Conservation (phyloP, 2,329 filamentous ascomycete species). For the Zasmidium angulare region DNA sequence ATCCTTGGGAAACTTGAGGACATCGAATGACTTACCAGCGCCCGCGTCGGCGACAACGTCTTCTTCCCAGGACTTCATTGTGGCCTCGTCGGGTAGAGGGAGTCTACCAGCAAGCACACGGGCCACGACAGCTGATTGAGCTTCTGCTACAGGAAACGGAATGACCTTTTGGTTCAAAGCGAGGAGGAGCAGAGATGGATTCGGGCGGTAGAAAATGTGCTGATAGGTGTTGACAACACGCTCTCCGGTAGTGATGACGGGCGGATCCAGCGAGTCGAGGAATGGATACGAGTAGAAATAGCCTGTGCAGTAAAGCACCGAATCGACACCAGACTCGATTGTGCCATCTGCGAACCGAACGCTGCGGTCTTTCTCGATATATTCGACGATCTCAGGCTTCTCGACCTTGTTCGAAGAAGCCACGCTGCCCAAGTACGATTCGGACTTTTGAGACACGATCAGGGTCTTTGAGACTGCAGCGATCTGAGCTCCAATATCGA, state of each 20-base stretch:
- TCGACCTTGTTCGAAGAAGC: conserved; percentile 56
- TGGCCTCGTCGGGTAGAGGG: conserved; percentile 58
- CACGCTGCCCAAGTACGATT: conserved; percentile 46
- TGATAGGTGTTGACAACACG: conserved; percentile 72
- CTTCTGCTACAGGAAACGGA: conserved; percentile 80
- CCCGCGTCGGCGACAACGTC: conserved; percentile 40
- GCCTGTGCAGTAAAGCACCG: conserved; percentile 82
- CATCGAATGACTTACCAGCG: conserved; percentile 53
- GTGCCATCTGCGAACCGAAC: conserved; percentile 67
- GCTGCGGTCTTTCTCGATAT: conserved; percentile 57
- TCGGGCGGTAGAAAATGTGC: conserved; percentile 72
- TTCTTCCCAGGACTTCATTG: conserved; percentile 71
- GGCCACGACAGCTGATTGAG: conserved; percentile 74
- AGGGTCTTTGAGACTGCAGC: conserved; percentile 58
- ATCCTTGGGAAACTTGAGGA: conserved; percentile 61
- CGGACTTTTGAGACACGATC: conserved; percentile 61
- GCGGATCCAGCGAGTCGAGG: conserved; percentile 49
- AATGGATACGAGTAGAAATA: conserved; percentile 87
- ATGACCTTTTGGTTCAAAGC: conserved; percentile 78
- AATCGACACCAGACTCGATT: conserved; percentile 68
- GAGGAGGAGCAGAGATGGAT: conserved; percentile 77
- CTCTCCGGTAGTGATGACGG: conserved; percentile 66
- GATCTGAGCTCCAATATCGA: conserved; percentile 81
- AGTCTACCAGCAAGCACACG: conserved; percentile 74
- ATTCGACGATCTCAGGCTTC: conserved; percentile 54